Evolutionary conservation across 768 basidiomycete genomes (phyloP).

Genomic region (Gyrodon lividus): DNA sequence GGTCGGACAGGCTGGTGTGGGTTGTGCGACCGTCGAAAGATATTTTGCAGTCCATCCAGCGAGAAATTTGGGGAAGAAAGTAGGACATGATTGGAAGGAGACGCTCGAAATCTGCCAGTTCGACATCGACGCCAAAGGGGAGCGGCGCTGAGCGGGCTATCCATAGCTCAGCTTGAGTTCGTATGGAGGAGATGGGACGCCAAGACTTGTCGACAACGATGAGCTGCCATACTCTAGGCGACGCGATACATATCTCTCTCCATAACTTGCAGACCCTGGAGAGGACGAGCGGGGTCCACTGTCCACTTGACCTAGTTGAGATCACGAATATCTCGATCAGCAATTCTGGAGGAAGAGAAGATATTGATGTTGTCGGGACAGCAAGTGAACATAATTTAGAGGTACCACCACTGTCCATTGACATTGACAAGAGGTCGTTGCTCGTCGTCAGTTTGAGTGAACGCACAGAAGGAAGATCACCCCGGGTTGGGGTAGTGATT

Average conservation of each 20-base stretch:
- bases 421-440: background rate
- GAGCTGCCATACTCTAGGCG: constrained; percentile 61
- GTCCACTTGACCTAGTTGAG: constrained; percentile 41
- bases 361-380: constrained; percentile 15
- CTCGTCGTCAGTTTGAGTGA: background rate
- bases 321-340: constrained; percentile 58
- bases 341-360: constrained; percentile 55
- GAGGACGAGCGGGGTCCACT: constrained; percentile 49
- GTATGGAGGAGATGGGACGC: constrained; percentile 38
- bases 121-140: constrained; percentile 53
- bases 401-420: background rate
- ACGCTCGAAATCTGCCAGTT: constrained; percentile 45
- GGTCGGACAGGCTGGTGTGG: constrained; percentile 30
- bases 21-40: constrained; percentile 33
- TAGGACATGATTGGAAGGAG: constrained; percentile 66
- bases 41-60: constrained; percentile 57
- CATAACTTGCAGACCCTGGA: constrained; percentile 58
- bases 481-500: too few species aligned
- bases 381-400: background rate
- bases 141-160: constrained; percentile 51
- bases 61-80: constrained; percentile 51
- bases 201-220: constrained; percentile 49
- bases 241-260: constrained; percentile 50
- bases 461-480: too few species aligned
- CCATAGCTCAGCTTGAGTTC: constrained; percentile 53